Evolutionary conservation across 768 basidiomycete genomes (phyloP).

Genomic region (Pleurotus giganteus): DNA sequence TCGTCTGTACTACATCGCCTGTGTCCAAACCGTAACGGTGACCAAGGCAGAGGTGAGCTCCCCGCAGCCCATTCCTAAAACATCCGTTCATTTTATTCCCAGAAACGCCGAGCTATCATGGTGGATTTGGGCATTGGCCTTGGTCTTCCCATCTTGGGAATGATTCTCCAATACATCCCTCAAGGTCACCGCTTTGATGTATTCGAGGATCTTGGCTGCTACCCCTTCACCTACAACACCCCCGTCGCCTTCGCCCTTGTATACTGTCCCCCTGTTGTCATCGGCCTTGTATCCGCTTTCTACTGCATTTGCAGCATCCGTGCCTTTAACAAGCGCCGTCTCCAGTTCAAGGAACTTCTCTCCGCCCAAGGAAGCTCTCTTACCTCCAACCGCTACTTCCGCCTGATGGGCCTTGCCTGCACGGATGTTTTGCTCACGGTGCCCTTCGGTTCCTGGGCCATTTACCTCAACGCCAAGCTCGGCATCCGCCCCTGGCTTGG

Average conservation of each 20-base stretch:
- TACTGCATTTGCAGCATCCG: constrained; percentile 31
- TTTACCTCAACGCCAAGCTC: constrained; percentile 33
- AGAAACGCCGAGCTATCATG: constrained; percentile 38
- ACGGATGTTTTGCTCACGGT: constrained; percentile 46
- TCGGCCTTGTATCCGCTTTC: neutral
- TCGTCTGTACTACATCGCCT: constrained; percentile 46
- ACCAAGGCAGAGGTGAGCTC: constrained; percentile 32
- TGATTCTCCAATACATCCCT: constrained; percentile 44
- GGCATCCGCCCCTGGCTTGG: constrained; percentile 41
- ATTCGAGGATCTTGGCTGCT: constrained; percentile 57
- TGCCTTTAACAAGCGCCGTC: constrained; percentile 37
- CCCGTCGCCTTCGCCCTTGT: constrained; percentile 16
- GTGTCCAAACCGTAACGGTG: constrained; percentile 21
- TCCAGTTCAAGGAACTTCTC: constrained; percentile 41
- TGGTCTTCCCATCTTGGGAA: constrained; percentile 39
- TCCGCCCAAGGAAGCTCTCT: constrained; percentile 38
- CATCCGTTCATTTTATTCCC: neutral
- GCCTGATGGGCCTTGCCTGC: constrained; percentile 54
- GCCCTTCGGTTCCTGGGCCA: constrained; percentile 36
- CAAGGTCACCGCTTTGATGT: constrained; percentile 64
- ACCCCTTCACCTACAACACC: constrained; percentile 47
- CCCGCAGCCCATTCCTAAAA: neutral
- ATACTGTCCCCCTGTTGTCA: constrained; percentile 2
- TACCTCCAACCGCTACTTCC: constrained; percentile 46
- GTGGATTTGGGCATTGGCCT: constrained; percentile 42